These are phyloP conservation scores for Perkinsus chesapeaki DNA, from an alignment of 169 alveolate species.

Conservation along the genomic window DNA sequence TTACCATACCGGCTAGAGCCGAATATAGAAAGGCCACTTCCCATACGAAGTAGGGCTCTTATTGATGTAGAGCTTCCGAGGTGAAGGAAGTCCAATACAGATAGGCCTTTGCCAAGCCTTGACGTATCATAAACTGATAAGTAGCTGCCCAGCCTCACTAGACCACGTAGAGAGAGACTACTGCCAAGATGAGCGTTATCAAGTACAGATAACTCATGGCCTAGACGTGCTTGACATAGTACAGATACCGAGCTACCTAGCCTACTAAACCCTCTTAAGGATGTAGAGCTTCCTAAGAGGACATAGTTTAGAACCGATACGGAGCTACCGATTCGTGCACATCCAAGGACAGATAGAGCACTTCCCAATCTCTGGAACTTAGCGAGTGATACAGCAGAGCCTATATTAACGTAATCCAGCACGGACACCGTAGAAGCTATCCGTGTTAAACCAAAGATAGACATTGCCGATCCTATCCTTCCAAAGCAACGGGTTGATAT, in stretches of 20 bases:
- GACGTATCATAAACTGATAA: conserved; percentile 14
- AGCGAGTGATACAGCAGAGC: not conserved
- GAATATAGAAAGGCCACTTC: not conserved
- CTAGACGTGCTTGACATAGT: not conserved
- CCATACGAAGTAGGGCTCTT: not conserved
- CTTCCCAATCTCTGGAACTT: not conserved
- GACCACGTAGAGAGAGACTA: conserved; percentile 9
- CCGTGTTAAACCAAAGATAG: not conserved
- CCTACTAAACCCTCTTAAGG: conserved; percentile 14
- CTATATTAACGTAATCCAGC: not conserved
- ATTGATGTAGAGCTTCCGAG: not conserved
- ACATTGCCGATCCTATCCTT: not conserved
- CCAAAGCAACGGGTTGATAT: not conserved
- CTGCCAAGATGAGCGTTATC: conserved; percentile 5
- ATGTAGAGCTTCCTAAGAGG: not conserved
- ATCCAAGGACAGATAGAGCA: not conserved
- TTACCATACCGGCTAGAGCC: not conserved
- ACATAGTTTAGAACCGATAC: conserved; percentile 7
- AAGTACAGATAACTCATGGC: not conserved
- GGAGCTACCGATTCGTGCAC: not conserved
- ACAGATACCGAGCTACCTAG: not conserved
- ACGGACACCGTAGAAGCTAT: not conserved
- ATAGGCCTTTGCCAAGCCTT: conserved; percentile 16
- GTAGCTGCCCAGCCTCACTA: conserved; percentile 20
- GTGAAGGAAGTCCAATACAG: not conserved